Base-by-base conservation (phyloP, 2,329 filamentous ascomycete species). In the Elsinoe ampelina region DNA sequence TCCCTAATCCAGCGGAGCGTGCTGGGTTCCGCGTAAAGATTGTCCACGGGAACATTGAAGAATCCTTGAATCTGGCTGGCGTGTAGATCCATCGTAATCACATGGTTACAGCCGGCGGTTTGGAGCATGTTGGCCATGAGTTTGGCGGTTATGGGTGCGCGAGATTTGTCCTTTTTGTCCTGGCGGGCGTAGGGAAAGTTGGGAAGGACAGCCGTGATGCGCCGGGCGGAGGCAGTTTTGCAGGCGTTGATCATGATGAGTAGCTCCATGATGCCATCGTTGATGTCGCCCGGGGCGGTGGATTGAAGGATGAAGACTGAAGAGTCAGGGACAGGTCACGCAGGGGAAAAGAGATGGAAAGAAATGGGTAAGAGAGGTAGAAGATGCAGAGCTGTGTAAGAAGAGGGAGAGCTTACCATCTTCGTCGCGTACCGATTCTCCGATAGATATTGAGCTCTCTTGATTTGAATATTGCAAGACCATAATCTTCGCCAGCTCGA, bases 211-310 rank as follows among this genome's bases (percentile, higher is more conserved):
- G 90, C 92, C 19, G 92, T 96, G 74, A 97, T 95, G 62, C 92
- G 87, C 62, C 91, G 84, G 11, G 92, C 92, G 35, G 84, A 87
- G 41, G 86, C 86, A 20, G 85, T 88, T 71, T 88, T 86, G 79
- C 92, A 96, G 61, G 92, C 92, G 69, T 95, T 95, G 73, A 96
- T 95, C 85, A 96, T 95, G 74, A 97, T 96, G 63, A 97, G 81
- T 36, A 97, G 82, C 74, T 98, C 92, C 92, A 98, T 97, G 59
- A 98, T 81, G 51, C 90, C 90, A 71, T 97, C 92, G 74, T 98
- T 98, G 76, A 97, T 95, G 70, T 96, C 91, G 70, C 92, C 91
- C 1, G 92, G 92, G 39, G 88, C 86, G 48, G 93, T 95, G 20
- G 92, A 95, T 74, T 97, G 92, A 59, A 97, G 79, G 66, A 97